Evolutionary conservation across 192 early-diverging fungal species (phyloP), one percentile per base, ranked within the genome.

Genomic region (Dimargaris xerosporica): DNA sequence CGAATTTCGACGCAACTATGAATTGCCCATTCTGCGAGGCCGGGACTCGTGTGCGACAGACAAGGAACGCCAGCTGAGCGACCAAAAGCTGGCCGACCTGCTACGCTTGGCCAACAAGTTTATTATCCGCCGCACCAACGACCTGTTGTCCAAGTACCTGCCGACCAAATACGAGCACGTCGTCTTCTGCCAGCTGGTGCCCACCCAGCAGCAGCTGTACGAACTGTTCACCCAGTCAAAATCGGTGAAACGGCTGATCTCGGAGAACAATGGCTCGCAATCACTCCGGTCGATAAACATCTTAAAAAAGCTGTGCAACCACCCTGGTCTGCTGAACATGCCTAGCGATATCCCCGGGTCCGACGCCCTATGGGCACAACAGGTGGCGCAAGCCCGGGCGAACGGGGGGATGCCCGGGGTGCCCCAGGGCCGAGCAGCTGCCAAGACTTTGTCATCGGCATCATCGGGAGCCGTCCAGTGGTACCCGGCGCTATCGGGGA

Each of bases 121-220:
- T 64, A 99, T 96, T 55, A 98, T 99, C 71, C 84, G 96, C 13
- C 79, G 96, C 44, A 99, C 94, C 6, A 94, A 96, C 54, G 93
- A 96, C 56, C 75, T 99, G 62, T 71, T 99, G 45, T 88, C 91
- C 28, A 99, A 98, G 81, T 99, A 97, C 71, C 71, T 99, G 50
- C 94, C 96, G 1, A 80, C 83, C 26, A 99, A 99, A 68, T 98
- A 88, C 78, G 96, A 99, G 64, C 89, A 99, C 68, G 93, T 99
- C 10, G 96, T 99, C 28, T 99, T 99, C 72, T 93, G 91, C 67
- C 81, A 82, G 59, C 73, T 95, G 21, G 80, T 85, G 11, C 72
- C 76, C 5, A 67, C 89, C 26, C 96, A 99, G 69, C 60, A 82
- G 9, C 71, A 80, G 12, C 69, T 99, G 6, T 99, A 99, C 68